A percentile compares a stretch with the other conserved stretches of the same genome.
Conservation (phyloP, 2,329 filamentous ascomycete genomes). For the Aspergillus tubingensis region DNA sequence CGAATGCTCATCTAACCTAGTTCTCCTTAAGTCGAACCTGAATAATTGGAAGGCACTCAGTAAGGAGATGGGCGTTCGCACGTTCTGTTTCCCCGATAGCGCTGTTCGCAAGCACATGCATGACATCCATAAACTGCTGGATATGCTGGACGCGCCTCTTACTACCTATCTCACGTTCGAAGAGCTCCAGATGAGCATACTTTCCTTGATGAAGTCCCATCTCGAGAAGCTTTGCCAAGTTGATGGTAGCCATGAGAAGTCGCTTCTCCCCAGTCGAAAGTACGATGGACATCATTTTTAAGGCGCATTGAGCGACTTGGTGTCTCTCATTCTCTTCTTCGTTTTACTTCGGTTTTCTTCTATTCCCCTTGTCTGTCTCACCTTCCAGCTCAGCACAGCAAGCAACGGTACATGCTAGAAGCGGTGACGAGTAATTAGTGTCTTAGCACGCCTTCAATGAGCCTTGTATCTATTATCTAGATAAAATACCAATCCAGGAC, state of each 20-base stretch:
- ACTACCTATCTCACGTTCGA: constrained; percentile 43
- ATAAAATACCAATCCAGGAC: too few relatives aligned
- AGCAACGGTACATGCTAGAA: background rate
- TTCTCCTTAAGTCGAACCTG: constrained; percentile 49
- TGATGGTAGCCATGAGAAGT: constrained; percentile 4
- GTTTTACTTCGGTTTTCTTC: background rate
- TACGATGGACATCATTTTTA: background rate
- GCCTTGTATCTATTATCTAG: background rate
- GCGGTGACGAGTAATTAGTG: background rate
- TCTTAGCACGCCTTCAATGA: background rate
- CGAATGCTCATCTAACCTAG: constrained; percentile 40
- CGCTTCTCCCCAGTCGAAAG: background rate
- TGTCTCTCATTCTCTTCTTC: background rate
- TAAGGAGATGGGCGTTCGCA: constrained; percentile 52
- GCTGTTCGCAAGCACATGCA: constrained; percentile 53
- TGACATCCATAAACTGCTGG: constrained; percentile 52
- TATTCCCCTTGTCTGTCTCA: background rate
- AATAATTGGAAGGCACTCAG: constrained; percentile 52
- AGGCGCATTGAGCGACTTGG: background rate
- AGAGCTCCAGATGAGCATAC: constrained; percentile 37
- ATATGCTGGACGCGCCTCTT: constrained; percentile 50
- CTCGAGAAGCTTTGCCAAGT: constrained; percentile 25
- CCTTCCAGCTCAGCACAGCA: background rate
- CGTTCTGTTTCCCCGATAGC: constrained; percentile 53
- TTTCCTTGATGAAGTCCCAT: constrained; percentile 37